These are phyloP conservation scores for Mycena filopes DNA, from an alignment of 768 basidiomycete genomes.

Conservation along the genomic window DNA sequence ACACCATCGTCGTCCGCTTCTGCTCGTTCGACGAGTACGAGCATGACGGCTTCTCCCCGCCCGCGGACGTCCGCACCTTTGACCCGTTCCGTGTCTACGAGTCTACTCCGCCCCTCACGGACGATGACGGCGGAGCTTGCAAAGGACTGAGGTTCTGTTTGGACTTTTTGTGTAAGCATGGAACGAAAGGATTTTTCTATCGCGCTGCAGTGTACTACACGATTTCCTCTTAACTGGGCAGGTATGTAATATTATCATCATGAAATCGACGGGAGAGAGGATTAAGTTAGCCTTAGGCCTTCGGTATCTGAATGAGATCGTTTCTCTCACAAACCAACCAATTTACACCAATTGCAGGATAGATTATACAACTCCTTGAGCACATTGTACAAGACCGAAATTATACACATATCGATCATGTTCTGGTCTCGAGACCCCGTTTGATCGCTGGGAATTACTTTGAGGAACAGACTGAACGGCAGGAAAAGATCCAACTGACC, in stretches of 20 bases:
- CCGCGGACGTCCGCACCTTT: conserved; percentile 17
- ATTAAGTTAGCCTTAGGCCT: no score
- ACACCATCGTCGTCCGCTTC: conserved; percentile 12
- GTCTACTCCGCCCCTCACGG: no score
- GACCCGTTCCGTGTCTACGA: conserved; percentile 4
- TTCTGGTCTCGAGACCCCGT: conserved; percentile 60
- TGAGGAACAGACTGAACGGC: conserved; percentile 1
- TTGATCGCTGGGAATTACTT: conserved; percentile 59
- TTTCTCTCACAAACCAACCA: no score
- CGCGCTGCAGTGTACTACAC: no score
- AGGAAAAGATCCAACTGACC: conserved; percentile 54
- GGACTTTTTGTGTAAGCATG: no score
- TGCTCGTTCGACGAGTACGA: conserved; percentile 5
- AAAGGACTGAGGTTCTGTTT: no score
- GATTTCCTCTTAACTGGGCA: no score
- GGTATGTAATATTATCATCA: no score
- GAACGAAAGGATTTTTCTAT: no score
- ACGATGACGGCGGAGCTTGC: no score
- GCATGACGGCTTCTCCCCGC: neutral
- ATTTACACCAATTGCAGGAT: neutral
- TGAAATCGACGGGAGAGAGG: neutral
- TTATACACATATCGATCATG: conserved; percentile 20
- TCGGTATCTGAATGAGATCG: no score
- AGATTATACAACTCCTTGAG: conserved; percentile 9
- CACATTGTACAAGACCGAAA: neutral